Conservation (phyloP, 129 eudicot genomes). For the Silybum marianum region DNA sequence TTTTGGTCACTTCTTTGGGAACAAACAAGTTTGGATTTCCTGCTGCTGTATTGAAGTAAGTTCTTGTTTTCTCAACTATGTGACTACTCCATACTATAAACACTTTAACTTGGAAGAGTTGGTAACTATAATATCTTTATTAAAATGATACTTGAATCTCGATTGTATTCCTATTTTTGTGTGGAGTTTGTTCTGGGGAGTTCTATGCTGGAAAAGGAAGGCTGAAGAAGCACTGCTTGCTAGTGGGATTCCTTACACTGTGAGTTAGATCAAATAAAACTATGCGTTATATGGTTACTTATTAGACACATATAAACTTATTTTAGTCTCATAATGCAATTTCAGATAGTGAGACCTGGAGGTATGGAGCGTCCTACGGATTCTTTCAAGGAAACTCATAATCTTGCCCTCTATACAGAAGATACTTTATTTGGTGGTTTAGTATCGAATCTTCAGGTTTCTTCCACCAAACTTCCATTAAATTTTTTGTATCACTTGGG, state of each 20-base stretch:
- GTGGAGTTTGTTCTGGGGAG: slow-evolving; percentile 95
- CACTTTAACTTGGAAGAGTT: slow-evolving; percentile 8
- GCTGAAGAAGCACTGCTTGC: slow-evolving; percentile 96
- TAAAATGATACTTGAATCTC: slow-evolving; percentile 8
- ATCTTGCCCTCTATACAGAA: slow-evolving; percentile 65
- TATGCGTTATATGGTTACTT: slow-evolving; percentile 8
- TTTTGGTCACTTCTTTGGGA: slow-evolving; percentile 88
- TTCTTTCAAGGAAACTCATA: slow-evolving; percentile 93
- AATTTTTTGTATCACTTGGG: background rate
- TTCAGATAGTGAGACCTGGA: slow-evolving; percentile 97
- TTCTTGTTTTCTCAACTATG: slow-evolving; percentile 11
- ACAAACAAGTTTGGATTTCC: slow-evolving; percentile 96
- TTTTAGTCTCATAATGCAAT: slow-evolving; percentile 1
- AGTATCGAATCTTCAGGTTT: slow-evolving; percentile 94
- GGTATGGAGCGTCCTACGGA: slow-evolving; percentile 99
- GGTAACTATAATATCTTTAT: slow-evolving; percentile 10
- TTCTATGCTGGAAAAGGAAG: slow-evolving; percentile 89
- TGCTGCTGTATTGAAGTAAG: slow-evolving; percentile 95
- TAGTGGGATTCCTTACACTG: slow-evolving; percentile 98
- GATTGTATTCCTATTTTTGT: slow-evolving; percentile 18
- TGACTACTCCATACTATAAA: slow-evolving; percentile 1
- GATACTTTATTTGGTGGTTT: slow-evolving; percentile 95
- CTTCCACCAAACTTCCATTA: slow-evolving; percentile 27
- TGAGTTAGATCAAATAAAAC: slow-evolving; percentile 45
- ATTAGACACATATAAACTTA: background rate